These are phyloP conservation scores for Sphaerostilbella broomeana DNA, from an alignment of 2,329 filamentous ascomycete genomes.

Conservation along the genomic window DNA sequence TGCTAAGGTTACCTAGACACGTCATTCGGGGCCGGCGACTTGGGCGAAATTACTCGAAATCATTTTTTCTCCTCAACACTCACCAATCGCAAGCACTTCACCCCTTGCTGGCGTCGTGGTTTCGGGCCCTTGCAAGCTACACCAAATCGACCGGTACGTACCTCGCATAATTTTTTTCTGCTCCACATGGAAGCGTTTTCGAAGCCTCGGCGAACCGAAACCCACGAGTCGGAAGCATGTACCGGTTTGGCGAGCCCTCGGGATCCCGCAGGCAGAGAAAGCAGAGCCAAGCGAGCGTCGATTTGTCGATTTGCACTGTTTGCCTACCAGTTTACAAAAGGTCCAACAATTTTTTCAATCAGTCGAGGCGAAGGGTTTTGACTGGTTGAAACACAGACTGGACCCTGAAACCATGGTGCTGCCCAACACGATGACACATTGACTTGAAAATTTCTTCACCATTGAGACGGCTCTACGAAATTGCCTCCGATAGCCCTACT, in stretches of 20 bases:
- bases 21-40: too few relatives aligned
- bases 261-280: background rate
- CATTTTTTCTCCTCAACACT: slow-evolving; percentile 1
- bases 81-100: slow-evolving; percentile 2
- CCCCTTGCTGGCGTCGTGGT: slow-evolving; percentile 2
- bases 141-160: too few relatives aligned
- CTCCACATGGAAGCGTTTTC: slow-evolving; percentile 14
- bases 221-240: slow-evolving; percentile 7
- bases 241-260: background rate
- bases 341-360: background rate
- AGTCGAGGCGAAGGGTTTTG: slow-evolving; percentile 5
- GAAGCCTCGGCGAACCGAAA: slow-evolving; percentile 7
- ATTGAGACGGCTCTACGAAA: too few relatives aligned
- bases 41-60: too few relatives aligned
- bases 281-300: too few relatives aligned
- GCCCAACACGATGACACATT: slow-evolving; percentile 8
- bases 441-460: slow-evolving; percentile 1
- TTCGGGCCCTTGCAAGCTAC: too few relatives aligned
- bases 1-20: too few relatives aligned
- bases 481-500: too few relatives aligned
- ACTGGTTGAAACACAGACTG: slow-evolving; percentile 5
- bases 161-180: too few relatives aligned
- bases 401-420: slow-evolving; percentile 3
- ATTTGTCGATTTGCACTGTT: too few relatives aligned
- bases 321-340: too few relatives aligned